Evolutionary conservation across 495 filamentous ascomycete genomes (phyloP).

Genomic region (Lasiosphaeria hispida): DNA sequence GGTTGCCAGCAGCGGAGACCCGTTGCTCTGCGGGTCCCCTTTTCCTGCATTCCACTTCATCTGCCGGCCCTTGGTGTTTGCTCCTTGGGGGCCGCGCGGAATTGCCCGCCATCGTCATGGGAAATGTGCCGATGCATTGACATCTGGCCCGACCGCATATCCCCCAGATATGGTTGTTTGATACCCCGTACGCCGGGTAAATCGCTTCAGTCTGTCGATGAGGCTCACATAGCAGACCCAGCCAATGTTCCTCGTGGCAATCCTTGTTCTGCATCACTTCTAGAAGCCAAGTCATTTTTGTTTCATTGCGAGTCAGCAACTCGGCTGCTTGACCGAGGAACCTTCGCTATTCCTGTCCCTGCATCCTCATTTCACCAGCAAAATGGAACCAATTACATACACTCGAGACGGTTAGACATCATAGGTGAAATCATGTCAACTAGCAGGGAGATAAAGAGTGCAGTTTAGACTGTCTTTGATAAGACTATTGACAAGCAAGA

Average conservation of each 20-base stretch:
- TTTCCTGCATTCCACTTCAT: too few species aligned
- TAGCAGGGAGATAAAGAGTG: too few species aligned
- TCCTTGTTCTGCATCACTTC: slow-evolving; percentile 4
- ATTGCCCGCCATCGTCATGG: background rate
- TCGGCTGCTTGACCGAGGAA: background rate
- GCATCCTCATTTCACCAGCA: too few species aligned
- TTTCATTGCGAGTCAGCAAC: slow-evolving; percentile 15
- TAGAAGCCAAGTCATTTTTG: slow-evolving; percentile 19
- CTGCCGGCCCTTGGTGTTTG: too few species aligned
- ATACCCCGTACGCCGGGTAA: slow-evolving; percentile 20
- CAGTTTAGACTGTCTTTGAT: too few species aligned
- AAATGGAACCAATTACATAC: too few species aligned
- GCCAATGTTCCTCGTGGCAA: background rate
- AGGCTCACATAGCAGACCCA: background rate
- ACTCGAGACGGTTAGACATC: too few species aligned
- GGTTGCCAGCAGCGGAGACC: too few species aligned
- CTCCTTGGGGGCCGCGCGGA: background rate
- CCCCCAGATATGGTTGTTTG: slow-evolving; percentile 20
- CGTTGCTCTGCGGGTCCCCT: too few species aligned
- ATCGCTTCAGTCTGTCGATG: background rate
- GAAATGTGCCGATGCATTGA: slow-evolving; percentile 1
- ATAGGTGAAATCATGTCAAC: too few species aligned
- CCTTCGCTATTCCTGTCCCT: background rate
- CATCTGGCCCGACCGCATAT: slow-evolving; percentile 10
- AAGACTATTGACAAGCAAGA: too few species aligned